phyloP scores from a whole-genome alignment of 495 filamentous ascomycete genomes.

The Melanomma pulvis-pyrius region DNA sequence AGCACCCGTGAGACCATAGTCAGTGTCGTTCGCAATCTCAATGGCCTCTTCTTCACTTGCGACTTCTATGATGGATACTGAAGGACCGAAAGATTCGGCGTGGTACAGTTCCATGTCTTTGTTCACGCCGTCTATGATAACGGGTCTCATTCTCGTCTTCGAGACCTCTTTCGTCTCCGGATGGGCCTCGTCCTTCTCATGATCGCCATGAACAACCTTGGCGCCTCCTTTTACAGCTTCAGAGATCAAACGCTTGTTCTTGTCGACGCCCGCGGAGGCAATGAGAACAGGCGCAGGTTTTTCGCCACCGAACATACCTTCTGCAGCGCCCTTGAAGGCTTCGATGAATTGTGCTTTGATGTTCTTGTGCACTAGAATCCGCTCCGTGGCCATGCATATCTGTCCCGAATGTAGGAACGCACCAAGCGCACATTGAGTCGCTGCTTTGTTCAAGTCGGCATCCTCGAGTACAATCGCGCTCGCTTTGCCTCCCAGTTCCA shows the following conservation, averaged over 20 bases:
- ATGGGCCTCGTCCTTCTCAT: slow-evolving; percentile 44
- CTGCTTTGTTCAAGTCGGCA: slow-evolving; percentile 61
- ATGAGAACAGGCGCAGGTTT: slow-evolving; percentile 63
- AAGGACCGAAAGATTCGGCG: slow-evolving; percentile 82
- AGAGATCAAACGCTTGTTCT: slow-evolving; percentile 57
- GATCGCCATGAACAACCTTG: slow-evolving; percentile 62
- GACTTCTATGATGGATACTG: slow-evolving; percentile 62
- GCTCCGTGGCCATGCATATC: slow-evolving; percentile 91
- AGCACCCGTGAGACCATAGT: slow-evolving; percentile 47
- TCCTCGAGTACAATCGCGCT: slow-evolving; percentile 62
- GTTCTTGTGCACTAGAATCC: slow-evolving; percentile 76
- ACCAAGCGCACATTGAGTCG: slow-evolving; percentile 54
- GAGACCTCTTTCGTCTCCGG: slow-evolving; percentile 49
- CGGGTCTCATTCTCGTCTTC: slow-evolving; percentile 65
- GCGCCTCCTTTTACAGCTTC: slow-evolving; percentile 74
- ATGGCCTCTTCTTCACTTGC: slow-evolving; percentile 46
- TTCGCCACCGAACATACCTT: slow-evolving; percentile 36
- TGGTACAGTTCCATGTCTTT: slow-evolving; percentile 82
- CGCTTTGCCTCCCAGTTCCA: slow-evolving; percentile 67
- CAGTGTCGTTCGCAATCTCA: slow-evolving; percentile 48
- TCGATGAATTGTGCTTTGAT: slow-evolving; percentile 67
- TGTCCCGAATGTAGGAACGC: slow-evolving; percentile 70
- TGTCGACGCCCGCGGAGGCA: slow-evolving; percentile 60
- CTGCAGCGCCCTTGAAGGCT: slow-evolving; percentile 53
- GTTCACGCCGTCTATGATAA: slow-evolving; percentile 70